A percentile compares a stretch with the other conserved stretches of the same genome.
Conservation (phyloP, 495 filamentous ascomycete species). For the Aspergillus carlsbadensis region DNA sequence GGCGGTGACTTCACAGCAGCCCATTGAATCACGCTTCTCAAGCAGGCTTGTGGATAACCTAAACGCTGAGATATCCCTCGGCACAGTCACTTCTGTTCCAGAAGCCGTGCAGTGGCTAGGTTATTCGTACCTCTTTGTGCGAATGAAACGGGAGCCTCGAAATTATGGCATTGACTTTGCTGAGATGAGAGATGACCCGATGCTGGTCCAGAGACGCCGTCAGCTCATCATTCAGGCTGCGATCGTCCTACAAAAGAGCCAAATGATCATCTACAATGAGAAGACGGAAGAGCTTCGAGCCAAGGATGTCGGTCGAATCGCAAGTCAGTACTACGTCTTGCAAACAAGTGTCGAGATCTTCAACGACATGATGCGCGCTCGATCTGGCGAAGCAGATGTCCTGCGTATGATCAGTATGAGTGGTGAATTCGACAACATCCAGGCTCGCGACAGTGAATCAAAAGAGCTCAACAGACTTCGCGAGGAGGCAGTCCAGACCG, state of each 20-base stretch:
- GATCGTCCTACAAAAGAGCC: conserved; percentile 77
- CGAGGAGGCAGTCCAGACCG: conserved; percentile 64
- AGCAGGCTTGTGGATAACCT: conserved; percentile 90
- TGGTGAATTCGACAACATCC: conserved; percentile 96
- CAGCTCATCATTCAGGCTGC: conserved; percentile 87
- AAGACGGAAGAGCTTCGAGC: conserved; percentile 83
- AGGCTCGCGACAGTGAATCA: conserved; percentile 81
- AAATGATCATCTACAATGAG: conserved; percentile 99
- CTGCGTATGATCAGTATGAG: conserved; percentile 94
- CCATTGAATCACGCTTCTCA: conserved; percentile 93
- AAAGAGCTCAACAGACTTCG: conserved; percentile 70
- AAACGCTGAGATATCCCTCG: conserved; percentile 91
- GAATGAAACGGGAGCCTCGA: conserved; percentile 89
- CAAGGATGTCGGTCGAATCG: conserved; percentile 94
- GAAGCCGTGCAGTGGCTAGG: conserved; percentile 97
- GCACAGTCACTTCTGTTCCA: conserved; percentile 90
- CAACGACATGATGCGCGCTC: conserved; percentile 83
- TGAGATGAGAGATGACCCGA: conserved; percentile 85
- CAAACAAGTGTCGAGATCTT: conserved; percentile 94
- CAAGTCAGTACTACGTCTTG: conserved; percentile 93
- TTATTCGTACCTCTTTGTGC: conserved; percentile 95
- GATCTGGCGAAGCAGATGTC: conserved; percentile 81
- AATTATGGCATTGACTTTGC: conserved; percentile 94
- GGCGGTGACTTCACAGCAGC: conserved; percentile 91
- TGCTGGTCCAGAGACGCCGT: conserved; percentile 75